phyloP scores from a whole-genome alignment of 148 eudicot species.

The Polygonum maritimum region DNA sequence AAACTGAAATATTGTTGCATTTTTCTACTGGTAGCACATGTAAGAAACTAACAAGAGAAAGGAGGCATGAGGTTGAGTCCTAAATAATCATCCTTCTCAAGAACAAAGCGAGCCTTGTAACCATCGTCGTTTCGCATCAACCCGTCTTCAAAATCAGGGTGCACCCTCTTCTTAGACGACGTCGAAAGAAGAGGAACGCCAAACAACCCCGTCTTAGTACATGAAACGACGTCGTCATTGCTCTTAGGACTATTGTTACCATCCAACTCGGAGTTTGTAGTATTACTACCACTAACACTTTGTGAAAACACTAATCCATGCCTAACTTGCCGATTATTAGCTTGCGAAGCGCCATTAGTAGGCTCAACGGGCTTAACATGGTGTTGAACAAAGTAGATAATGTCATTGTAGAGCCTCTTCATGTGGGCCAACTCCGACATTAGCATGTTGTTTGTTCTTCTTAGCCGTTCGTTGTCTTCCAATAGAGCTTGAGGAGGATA shows the following conservation, averaged over 20 bases:
- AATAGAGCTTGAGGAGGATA: constrained; percentile 14
- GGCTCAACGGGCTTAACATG: constrained; percentile 74
- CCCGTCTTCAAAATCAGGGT: constrained; percentile 32
- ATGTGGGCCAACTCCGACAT: constrained; percentile 76
- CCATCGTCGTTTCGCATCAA: neutral
- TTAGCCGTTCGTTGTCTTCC: constrained; percentile 64
- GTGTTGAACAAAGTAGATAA: constrained; percentile 77
- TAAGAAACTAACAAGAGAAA: constrained; percentile 32
- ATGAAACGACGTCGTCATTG: neutral
- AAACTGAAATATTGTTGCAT: no score
- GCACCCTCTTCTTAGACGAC: constrained; percentile 52
- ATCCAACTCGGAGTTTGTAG: constrained; percentile 14
- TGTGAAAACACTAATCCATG: neutral
- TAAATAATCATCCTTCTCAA: constrained; percentile 55
- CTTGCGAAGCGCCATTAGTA: neutral
- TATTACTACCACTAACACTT: constrained; percentile 8
- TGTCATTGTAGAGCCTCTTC: constrained; percentile 77
- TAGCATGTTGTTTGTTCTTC: constrained; percentile 58
- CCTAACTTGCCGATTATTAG: neutral
- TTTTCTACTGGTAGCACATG: no score
- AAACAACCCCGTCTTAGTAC: constrained; percentile 42
- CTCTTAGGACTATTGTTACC: neutral
- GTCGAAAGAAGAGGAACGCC: constrained; percentile 47
- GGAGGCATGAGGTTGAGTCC: constrained; percentile 90
- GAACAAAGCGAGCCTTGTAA: constrained; percentile 46